These are phyloP conservation scores for Cladosporium sp. DNA, from an alignment of 2,329 filamentous ascomycete genomes.

Conservation along the genomic window DNA sequence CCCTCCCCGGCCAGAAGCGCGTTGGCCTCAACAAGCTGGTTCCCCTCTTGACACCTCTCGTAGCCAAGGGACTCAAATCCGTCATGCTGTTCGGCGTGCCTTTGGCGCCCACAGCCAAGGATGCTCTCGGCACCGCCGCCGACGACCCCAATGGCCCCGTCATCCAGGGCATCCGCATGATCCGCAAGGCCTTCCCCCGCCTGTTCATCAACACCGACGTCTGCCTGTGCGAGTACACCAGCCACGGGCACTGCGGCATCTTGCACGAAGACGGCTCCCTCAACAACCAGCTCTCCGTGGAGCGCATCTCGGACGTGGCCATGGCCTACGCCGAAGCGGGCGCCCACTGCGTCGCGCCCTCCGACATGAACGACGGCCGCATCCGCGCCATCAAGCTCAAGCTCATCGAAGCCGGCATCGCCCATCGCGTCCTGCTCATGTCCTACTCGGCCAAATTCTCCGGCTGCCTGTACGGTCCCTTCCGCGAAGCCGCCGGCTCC, in stretches of 20 bases:
- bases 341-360: conserved; percentile 93
- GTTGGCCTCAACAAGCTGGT: conserved; percentile 83
- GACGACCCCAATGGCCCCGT: conserved; percentile 93
- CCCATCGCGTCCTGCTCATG: conserved; percentile 90
- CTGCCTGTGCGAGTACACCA: conserved; percentile 97
- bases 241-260: conserved; percentile 96
- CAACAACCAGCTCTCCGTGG: conserved; percentile 90
- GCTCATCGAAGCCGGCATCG: conserved; percentile 89
- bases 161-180: conserved; percentile 76
- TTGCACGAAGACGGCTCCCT: conserved; percentile 86
- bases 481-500: conserved; percentile 93
- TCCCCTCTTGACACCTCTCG: conserved; percentile 77
- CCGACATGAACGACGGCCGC: conserved; percentile 98
- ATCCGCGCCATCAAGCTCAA: conserved; percentile 98
- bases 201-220: conserved; percentile 92
- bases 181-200: conserved; percentile 80
- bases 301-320: conserved; percentile 96
- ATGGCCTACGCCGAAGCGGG: conserved; percentile 93
- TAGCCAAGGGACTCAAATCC: conserved; percentile 84
- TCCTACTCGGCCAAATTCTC: conserved; percentile 98
- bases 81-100: conserved; percentile 97
- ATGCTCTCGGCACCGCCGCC: conserved; percentile 84
- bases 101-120: conserved; percentile 74
- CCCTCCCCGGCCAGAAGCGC: conserved; percentile 84
- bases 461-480: conserved; percentile 92